Base-by-base conservation (phyloP, 352 stramenopile species). In the Globisporangium paddicum region DNA sequence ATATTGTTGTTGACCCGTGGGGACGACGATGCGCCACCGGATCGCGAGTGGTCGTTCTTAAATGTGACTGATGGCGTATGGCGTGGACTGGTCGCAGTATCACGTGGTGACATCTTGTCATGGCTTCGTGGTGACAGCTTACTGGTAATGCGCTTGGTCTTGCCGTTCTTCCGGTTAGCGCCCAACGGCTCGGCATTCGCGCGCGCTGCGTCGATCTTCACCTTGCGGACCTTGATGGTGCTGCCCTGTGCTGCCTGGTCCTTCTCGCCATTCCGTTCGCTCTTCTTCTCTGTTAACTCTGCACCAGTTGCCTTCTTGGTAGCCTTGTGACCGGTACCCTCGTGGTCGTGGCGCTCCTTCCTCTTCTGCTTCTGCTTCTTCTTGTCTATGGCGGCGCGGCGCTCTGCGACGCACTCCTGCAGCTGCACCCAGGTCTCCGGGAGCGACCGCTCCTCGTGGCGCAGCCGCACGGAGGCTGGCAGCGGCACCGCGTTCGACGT, bases 321-420 rank as follows among this genome's bases (percentile, higher is more conserved):
- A n/a, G 58, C 14, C 10, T 28, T 42, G 19, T 13, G n/a, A 32
- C 25, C 34, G 16, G 21, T 18, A 34, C 67, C 62, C 41, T 65
- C 41, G 10, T 30, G 56, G 19, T 16, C 23, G 1, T 30, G 8
- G 30, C 23, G 14, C 50, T 49, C 62, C 37, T 67, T 68, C 10
- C 18, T 59, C 35, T 68, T 71, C 11, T 52, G 68, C 10, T 23
- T 59, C 30, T 68, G 69, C 7, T 49, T 60, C 23, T 60, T 50
- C 34, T 70, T 63, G 41, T 55, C 34, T 34, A 75, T 79, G 8
- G 69, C 67, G 18, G 71, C 19, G 1, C 58, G 48, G 4, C 68
- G 61, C 21, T 64, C 42, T 18, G 50, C 57, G 11, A 73, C 63
- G 25, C 67, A 49, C 14, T 60, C 41, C n/a, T 55, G 53, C 26